These are phyloP conservation scores for Paramecium primaurelia DNA, from an alignment of 73 alveolate species.

Conservation along the genomic window DNA sequence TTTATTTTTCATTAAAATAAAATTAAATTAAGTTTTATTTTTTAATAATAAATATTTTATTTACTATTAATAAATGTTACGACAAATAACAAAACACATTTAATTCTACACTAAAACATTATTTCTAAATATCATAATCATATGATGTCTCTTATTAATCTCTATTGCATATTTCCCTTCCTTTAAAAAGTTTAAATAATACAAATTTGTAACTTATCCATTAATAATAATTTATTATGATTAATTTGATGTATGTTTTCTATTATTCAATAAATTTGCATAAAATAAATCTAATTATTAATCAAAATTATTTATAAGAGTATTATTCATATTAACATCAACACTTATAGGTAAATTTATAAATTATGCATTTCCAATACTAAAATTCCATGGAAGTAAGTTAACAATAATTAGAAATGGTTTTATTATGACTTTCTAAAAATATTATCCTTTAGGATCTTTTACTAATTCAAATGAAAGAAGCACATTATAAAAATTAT, in stretches of 20 bases:
- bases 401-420: neutral
- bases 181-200: neutral
- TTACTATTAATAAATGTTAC: neutral
- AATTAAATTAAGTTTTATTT: neutral
- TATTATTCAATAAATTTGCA: neutral
- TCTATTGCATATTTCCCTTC: constrained; percentile 23
- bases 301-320: neutral
- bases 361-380: neutral
- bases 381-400: constrained; percentile 12
- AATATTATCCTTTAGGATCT: constrained; percentile 13
- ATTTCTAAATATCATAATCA: constrained; percentile 32
- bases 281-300: neutral
- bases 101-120: constrained; percentile 22
- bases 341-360: constrained; percentile 38
- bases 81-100: neutral
- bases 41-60: neutral
- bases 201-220: neutral
- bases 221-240: constrained; percentile 26
- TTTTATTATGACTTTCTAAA: neutral
- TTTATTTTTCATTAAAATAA: constrained; percentile 32
- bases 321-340: constrained; percentile 3
- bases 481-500: neutral
- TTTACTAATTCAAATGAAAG: neutral
- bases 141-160: neutral
- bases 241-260: neutral